Evolutionary conservation across 129 eudicot genomes (phyloP).

Genomic region (Centaurea solstitialis): DNA sequence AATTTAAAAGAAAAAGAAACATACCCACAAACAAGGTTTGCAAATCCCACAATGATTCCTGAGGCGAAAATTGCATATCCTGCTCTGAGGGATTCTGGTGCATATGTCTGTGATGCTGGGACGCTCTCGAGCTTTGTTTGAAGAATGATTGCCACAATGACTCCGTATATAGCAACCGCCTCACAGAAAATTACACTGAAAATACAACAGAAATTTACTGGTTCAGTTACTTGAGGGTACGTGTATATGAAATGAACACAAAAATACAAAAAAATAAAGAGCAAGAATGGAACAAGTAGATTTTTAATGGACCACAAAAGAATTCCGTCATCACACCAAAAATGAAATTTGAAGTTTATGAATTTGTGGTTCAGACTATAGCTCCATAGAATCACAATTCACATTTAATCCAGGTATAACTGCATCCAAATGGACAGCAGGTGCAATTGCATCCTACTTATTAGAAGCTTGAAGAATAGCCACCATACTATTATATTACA

Average conservation of each 20-base stretch:
- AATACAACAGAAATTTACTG: background rate
- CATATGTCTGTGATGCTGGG: conserved; percentile 69
- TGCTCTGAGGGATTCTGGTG: conserved; percentile 90
- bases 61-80: conserved; percentile 97
- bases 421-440: background rate
- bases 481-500: background rate
- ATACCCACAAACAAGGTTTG: conserved; percentile 98
- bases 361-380: background rate
- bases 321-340: background rate
- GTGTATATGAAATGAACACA: background rate
- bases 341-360: background rate
- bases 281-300: background rate
- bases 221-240: background rate
- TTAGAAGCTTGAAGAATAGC: conserved; percentile 2
- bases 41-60: conserved; percentile 95
- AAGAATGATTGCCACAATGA: conserved; percentile 93
- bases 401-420: background rate
- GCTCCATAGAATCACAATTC: background rate
- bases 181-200: conserved; percentile 97
- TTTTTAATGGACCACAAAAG: background rate
- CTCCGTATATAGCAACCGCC: conserved; percentile 99
- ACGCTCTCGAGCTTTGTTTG: conserved; percentile 97
- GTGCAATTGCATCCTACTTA: conserved; percentile 9
- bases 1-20: background rate
- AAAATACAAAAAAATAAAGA: background rate